Conservation (phyloP, 176 grass and related monocot genomes). For the Ensete ventricosum region DNA sequence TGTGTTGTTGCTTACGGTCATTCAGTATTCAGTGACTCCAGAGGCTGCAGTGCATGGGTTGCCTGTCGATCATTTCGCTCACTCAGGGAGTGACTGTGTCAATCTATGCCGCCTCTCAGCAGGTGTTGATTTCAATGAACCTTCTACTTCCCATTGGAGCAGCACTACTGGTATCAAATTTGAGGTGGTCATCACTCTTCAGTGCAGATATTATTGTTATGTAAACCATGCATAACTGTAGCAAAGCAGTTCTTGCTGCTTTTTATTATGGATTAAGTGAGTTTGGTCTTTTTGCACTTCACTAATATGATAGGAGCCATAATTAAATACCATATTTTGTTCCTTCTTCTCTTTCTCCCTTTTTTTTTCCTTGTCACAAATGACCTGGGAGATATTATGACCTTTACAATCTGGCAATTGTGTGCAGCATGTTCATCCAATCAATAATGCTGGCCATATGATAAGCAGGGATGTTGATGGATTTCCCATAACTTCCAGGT, state of each 20-base stretch:
- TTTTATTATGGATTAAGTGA: neutral
- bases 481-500: conserved; percentile 95
- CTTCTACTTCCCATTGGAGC: conserved; percentile 83
- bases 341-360: conserved; percentile 1
- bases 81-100: conserved; percentile 64
- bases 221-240: neutral
- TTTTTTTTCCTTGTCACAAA: neutral
- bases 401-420: neutral
- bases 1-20: conserved; percentile 24
- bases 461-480: conserved; percentile 75
- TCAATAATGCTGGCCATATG: conserved; percentile 78
- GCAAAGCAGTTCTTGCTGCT: neutral
- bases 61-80: conserved; percentile 76
- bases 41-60: conserved; percentile 88
- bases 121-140: conserved; percentile 83
- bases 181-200: conserved; percentile 38
- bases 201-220: conserved; percentile 6
- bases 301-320: neutral
- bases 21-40: conserved; percentile 83
- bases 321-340: neutral
- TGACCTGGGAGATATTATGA: neutral
- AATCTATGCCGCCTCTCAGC: conserved; percentile 70
- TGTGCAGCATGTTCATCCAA: conserved; percentile 60
- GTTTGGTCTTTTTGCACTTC: neutral
- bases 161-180: conserved; percentile 83